Evolutionary conservation across 495 filamentous ascomycete species (phyloP), one percentile per base, ranked within the genome.

Genomic region (Cercophora newfieldiana): DNA sequence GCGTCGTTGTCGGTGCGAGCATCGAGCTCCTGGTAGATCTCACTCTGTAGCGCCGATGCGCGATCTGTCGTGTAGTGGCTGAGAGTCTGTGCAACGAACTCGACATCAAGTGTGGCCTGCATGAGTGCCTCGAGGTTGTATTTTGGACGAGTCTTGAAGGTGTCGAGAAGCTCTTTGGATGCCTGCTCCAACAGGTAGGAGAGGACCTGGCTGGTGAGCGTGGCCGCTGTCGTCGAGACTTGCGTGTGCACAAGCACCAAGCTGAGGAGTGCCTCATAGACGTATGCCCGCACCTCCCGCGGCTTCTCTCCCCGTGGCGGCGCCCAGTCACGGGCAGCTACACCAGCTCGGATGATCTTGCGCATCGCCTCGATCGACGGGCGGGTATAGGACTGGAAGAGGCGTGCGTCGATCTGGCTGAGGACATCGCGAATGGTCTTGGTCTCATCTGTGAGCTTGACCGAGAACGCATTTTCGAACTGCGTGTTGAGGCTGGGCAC

Each of bases 81-180:
- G 60, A 99, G 79, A 12, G 94, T 97, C 80, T 98, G 96, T 5
- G 93, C 91, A 37, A 97, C 88, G 77, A 98, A 99, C 77, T 99
- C 95, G 8, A 96, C 93, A 66, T 99, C 95, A 5, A 99, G 83
- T 0, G 96, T 98, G 2, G 96, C 96, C 77, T 98, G 96, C 89
- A 97, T 96, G 55, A 99, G 83, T 7, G 88, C 87, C n/a, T 88
- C 79, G 0, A 99, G 88, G 7, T 85, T 80, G 79, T 92, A 98
- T 30, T 80, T 79, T 7, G 82, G 67, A 10, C 91, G 88, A 21
- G 83, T 69, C 62, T 86, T 85, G 79, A 96, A 92, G 0, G 89
- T 86, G 16, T 85, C 81, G 5, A 95, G 81, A 8, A 96, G 85
- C 57, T 91, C 87, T 14, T 80, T 78, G 31, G 87, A 91, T 10